Conservation (phyloP, 345 rosid species). For the Citrus unshiu region DNA sequence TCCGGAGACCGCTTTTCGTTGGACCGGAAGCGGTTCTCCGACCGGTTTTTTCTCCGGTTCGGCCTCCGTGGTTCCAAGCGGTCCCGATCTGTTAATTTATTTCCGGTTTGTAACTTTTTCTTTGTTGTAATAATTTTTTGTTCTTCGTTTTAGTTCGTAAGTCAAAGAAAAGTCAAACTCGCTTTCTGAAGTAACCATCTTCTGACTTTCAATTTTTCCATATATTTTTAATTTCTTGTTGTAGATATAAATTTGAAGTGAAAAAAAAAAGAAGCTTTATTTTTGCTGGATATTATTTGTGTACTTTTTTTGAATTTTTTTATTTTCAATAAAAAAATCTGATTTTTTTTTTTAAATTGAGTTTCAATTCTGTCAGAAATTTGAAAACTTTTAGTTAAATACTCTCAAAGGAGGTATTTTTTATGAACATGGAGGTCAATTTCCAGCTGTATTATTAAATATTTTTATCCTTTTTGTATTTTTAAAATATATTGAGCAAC, state of each 20-base stretch:
- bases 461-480: not conserved
- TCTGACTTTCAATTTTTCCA: not conserved
- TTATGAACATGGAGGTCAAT: not conserved
- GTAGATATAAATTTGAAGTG: not conserved
- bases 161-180: not conserved
- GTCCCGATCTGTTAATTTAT: constrained; percentile 1
- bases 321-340: no score
- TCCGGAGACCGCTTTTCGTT: not conserved
- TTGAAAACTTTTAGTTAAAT: not conserved
- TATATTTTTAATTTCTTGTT: not conserved
- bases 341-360: no score
- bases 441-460: not conserved
- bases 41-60: not conserved
- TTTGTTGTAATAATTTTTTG: not conserved
- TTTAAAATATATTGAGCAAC: not conserved
- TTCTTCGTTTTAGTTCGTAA: not conserved
- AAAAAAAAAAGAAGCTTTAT: not conserved
- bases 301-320: not conserved
- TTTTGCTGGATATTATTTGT: not conserved
- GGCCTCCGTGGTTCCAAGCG: not conserved
- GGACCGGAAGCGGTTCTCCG: constrained; percentile 9
- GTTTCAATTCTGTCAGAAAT: no score
- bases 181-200: not conserved
- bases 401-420: not conserved
- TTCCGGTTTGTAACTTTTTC: constrained; percentile 1